Evolutionary conservation across 2,329 filamentous ascomycete species (phyloP).

Genomic region (Scedosporium aurantiacum): DNA sequence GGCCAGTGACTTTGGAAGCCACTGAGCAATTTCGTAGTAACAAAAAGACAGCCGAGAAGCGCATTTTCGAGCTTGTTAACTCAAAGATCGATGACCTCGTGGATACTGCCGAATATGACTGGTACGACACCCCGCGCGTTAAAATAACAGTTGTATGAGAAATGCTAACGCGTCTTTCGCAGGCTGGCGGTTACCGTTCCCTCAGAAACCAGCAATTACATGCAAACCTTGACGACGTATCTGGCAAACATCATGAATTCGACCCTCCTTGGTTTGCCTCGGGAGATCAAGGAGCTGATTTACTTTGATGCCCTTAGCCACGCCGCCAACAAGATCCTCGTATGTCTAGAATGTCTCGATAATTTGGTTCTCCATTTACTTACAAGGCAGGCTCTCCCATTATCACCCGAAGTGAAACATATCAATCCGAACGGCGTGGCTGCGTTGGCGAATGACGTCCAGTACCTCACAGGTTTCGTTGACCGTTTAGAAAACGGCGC

Average conservation of each 20-base stretch:
- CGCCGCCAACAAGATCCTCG: constrained; percentile 74
- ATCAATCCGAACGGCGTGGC: constrained; percentile 82
- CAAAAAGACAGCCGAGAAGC: constrained; percentile 93
- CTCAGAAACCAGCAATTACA: constrained; percentile 77
- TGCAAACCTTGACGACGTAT: constrained; percentile 88
- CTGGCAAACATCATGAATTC: constrained; percentile 94
- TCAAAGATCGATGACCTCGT: constrained; percentile 97
- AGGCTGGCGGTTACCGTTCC: constrained; percentile 47
- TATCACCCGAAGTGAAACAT: constrained; percentile 66
- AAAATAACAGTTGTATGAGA: background rate
- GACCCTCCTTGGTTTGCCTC: constrained; percentile 81
- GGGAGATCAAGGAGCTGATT: constrained; percentile 93
- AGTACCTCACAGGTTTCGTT: constrained; percentile 78
- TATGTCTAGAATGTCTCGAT: constrained; percentile 24
- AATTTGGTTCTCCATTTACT: constrained; percentile 10
- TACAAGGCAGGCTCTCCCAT: constrained; percentile 50
- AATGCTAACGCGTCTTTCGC: constrained; percentile 11
- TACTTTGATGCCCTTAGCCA: constrained; percentile 95
- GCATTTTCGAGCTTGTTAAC: constrained; percentile 97
- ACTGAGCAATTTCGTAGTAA: constrained; percentile 79
- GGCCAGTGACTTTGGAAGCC: constrained; percentile 67
- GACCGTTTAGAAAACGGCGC: constrained; percentile 70
- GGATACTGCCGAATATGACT: constrained; percentile 95
- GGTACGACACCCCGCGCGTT: constrained; percentile 35
- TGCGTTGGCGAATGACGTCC: constrained; percentile 71